Base-by-base conservation (phyloP, 1,139 yeast species). In the Geotrichum cucujoidarum region DNA sequence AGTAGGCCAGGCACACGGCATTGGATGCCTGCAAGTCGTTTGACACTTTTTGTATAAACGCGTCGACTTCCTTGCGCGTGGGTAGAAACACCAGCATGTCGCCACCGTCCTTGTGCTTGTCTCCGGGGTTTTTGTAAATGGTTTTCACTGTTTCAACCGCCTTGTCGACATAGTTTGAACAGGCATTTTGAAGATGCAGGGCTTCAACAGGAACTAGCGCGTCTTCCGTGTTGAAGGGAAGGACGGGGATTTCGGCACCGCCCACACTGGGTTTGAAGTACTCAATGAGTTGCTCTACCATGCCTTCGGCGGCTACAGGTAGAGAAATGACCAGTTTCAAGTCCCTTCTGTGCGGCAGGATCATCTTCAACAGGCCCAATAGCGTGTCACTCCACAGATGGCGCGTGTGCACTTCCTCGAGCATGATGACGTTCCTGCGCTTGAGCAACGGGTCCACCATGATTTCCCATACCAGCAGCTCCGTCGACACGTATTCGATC, bases 381-480 rank as follows among this genome's bases (percentile, higher is more conserved):
- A 86, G 61, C 1, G 87, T 76, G 65, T 89, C 96, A 0, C 95
- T 83, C 61, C 80, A 84, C 32, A 85, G 68, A 0, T 89, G 75
- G 48, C 96, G 68, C 63, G 85, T 94, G 61, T 89, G 95, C 0
- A 95, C 95, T 66, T 88, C 95, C 68, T 89, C 95, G 74, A 89
- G 80, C 13, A 88, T 81, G 1, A 89, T 73, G 56, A 89, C 80
- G 1, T 82, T 76, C 60, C 88, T 87, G 45, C 74, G 72, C 25
- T 75, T 78, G 45, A 88, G 68, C 45, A 72, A 66, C 0, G 86
- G 77, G 58, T 87, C 95, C 18, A 74, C 63, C 47, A 88, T 60
- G 2, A 84, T 72, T 59, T 89, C 96, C 51, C 94, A 71, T 13
- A 87, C 63, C 18, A 89, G 64, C 43, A 86, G 76, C 64, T 95